These are phyloP conservation scores for Grosmannia penicillata DNA, from an alignment of 2,329 filamentous ascomycete genomes.

Conservation along the genomic window DNA sequence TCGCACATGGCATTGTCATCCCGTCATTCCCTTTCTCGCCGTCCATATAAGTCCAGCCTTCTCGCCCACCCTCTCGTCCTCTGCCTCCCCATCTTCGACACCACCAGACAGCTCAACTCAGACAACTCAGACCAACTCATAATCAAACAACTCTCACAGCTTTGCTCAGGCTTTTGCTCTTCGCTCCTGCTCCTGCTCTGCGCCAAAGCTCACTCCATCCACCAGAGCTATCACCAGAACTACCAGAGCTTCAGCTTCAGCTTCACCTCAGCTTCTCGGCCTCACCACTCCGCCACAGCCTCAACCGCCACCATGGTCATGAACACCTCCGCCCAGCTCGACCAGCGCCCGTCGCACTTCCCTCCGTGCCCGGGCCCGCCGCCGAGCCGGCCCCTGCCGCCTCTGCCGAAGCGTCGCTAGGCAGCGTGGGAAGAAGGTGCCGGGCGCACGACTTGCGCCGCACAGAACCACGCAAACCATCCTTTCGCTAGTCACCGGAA, in stretches of 20 bases:
- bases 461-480: no score
- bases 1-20: neutral
- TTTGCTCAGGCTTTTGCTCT: no score
- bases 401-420: constrained; percentile 47
- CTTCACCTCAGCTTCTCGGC: neutral
- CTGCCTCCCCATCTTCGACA: neutral
- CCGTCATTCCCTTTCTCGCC: neutral
- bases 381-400: constrained; percentile 48
- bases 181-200: no score
- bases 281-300: neutral
- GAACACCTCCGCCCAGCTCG: no score
- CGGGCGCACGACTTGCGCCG: no score
- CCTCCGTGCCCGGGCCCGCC: constrained; percentile 53
- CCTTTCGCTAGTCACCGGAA: no score
- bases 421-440: neutral
- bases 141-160: neutral
- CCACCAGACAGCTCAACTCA: neutral
- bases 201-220: no score
- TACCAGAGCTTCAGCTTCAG: no score
- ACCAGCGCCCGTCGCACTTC: constrained; percentile 49
- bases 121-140: neutral
- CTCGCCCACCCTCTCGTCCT: neutral
- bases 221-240: no score
- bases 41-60: neutral
- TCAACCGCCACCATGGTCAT: constrained; percentile 11